Conservation (phyloP, 2,329 filamentous ascomycete genomes). For the Botrytis sinoallii region DNA sequence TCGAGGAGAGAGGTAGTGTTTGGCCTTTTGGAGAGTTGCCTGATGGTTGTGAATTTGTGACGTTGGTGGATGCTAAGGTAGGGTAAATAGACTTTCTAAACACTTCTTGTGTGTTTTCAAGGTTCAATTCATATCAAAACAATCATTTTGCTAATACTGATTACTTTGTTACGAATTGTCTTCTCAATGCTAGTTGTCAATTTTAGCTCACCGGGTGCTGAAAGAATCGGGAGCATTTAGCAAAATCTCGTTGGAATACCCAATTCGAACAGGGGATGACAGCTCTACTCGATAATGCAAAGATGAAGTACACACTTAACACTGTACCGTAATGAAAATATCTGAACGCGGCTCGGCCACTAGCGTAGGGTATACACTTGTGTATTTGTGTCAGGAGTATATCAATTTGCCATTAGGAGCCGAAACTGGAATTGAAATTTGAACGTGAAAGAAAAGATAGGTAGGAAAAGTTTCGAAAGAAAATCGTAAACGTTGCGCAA, state of each 20-base stretch:
- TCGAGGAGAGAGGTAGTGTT: neutral
- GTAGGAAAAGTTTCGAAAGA: neutral
- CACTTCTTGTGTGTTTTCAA: neutral
- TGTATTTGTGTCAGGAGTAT: neutral
- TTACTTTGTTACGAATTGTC: neutral
- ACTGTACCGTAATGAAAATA: neutral
- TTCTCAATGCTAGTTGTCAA: neutral
- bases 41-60: neutral
- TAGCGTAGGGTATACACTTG: neutral
- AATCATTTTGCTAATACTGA: neutral
- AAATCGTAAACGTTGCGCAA: neutral
- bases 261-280: neutral
- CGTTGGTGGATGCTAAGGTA: neutral
- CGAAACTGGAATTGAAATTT: neutral
- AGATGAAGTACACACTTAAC: neutral
- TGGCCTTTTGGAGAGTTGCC: neutral
- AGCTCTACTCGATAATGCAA: neutral
- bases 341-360: neutral
- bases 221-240: neutral
- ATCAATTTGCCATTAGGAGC: neutral
- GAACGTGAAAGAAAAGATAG: neutral
- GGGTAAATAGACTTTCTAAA: neutral
- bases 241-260: neutral
- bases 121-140: neutral
- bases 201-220: neutral